Conservation (phyloP, 306 rosid species). For the Arachis stenosperma region DNA sequence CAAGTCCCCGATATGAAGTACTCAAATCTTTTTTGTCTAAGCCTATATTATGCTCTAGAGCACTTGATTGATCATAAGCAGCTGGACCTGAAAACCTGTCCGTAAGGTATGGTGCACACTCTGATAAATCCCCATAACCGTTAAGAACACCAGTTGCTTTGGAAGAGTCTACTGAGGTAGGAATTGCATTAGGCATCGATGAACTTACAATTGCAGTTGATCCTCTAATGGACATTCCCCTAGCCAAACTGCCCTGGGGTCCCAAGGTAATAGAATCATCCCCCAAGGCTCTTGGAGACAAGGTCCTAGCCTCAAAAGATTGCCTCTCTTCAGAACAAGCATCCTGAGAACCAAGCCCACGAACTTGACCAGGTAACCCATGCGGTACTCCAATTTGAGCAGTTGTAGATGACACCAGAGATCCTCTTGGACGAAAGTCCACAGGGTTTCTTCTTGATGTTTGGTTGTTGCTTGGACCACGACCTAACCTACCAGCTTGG, state of each 20-base stretch:
- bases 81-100: slow-evolving; percentile 62
- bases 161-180: no score
- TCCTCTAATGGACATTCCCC: slow-evolving; percentile 96
- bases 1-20: slow-evolving; percentile 51
- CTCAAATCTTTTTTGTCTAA: slow-evolving; percentile 59
- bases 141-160: slow-evolving; percentile 45
- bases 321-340: slow-evolving; percentile 68
- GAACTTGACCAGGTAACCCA: slow-evolving; percentile 60
- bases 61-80: slow-evolving; percentile 61
- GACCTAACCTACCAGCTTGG: slow-evolving; percentile 76
- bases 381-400: slow-evolving; percentile 69
- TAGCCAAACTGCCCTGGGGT: slow-evolving; percentile 95
- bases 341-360: slow-evolving; percentile 77
- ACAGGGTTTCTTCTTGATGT: slow-evolving; percentile 69
- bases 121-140: slow-evolving; percentile 60
- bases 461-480: slow-evolving; percentile 63
- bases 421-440: slow-evolving; percentile 75
- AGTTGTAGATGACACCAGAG: slow-evolving; percentile 60
- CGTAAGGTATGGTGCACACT: slow-evolving; percentile 45
- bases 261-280: slow-evolving; percentile 81
- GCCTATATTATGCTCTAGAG: slow-evolving; percentile 59
- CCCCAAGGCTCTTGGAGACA: slow-evolving; percentile 60
- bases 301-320: slow-evolving; percentile 57
- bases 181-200: no score
- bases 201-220: slow-evolving; percentile 47